phyloP scores from a whole-genome alignment of 2,329 filamentous ascomycete genomes.

The Malbranchea zuffiana region DNA sequence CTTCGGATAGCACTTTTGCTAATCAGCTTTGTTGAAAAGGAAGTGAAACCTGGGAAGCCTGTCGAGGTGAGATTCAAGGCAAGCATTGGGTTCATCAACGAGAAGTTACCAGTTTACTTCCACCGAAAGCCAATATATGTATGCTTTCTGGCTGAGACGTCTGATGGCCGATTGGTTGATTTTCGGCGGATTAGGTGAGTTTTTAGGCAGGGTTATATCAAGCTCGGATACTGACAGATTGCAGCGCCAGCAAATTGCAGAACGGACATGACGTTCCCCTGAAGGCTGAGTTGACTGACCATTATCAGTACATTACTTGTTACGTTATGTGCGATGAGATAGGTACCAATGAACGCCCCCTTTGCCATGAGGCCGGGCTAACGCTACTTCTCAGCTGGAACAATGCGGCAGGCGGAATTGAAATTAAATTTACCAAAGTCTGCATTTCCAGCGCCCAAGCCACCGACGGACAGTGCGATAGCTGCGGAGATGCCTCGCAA shows the following conservation, averaged over 20 bases:
- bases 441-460: slow-evolving; percentile 30
- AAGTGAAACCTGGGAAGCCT: slow-evolving; percentile 29
- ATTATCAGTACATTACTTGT: slow-evolving; percentile 51
- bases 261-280: slow-evolving; percentile 51
- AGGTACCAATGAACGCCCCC: slow-evolving; percentile 34
- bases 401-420: slow-evolving; percentile 43
- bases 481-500: background rate
- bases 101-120: slow-evolving; percentile 50
- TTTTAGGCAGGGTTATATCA: background rate
- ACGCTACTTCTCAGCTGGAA: slow-evolving; percentile 41
- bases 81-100: slow-evolving; percentile 61
- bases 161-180: slow-evolving; percentile 57
- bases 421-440: slow-evolving; percentile 39
- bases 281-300: slow-evolving; percentile 43
- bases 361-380: background rate
- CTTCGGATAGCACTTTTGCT: slow-evolving; percentile 13
- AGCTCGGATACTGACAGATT: slow-evolving; percentile 12
- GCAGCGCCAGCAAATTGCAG: slow-evolving; percentile 54
- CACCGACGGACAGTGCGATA: background rate
- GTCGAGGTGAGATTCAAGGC: slow-evolving; percentile 54
- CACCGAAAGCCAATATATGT: slow-evolving; percentile 54
- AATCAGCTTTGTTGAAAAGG: slow-evolving; percentile 27
- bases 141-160: slow-evolving; percentile 63
- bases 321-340: slow-evolving; percentile 78
- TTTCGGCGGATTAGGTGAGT: slow-evolving; percentile 50